Base-by-base conservation (phyloP, 805 yeast genomes). In the Hyphopichia homilentoma region DNA sequence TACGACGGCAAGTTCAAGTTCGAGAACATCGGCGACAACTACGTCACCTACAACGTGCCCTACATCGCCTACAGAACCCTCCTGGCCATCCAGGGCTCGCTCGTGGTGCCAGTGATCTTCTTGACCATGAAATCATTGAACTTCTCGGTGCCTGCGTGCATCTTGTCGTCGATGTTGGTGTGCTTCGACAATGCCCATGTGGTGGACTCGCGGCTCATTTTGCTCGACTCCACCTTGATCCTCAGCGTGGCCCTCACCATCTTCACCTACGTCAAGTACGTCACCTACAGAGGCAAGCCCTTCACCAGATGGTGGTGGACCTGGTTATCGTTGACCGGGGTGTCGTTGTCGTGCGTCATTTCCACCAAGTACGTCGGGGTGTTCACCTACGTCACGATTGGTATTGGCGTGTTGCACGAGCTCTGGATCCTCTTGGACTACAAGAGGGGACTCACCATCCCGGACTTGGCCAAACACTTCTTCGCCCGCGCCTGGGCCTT, bases 321-420 rank as follows among this genome's bases (percentile, higher is more conserved):
- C 30, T 93, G 98, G 98, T 70, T 93, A 29, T 53, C 70, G 17
- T 59, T 76, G 27, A 90, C 97, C 5, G 99, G 99, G 24, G 66
- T 86, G 6, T 70, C 90, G 1, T 72, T 93, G 37, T 86, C 97
- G 0, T 80, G 90, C 54, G 97, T 93, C 20, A 90, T 93, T 38
- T 84, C 96, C 27, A 93, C 97, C 36, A 93, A 93, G 56, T 89
- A 93, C 59, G 96, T 93, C 26, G 99, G 99, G 59, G 83, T 84
- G 6, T 83, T 93, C 68, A 88, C 97, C 1, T 93, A 82, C 57
- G 70, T 81, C 30, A 77, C 95, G 32, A 77, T 93, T 44, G 99
- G 99, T 20, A 59, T 77, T 36, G 96, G 95, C 27, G 97, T 93
- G 6, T 49, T 75, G 5, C 72, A 79, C 52, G 97, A 93, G 52